A percentile compares a stretch with the other conserved stretches of the same genome.
Evolutionary conservation across 1,284 basidiomycete genomes (phyloP).

Genomic region (Caloboletus firmus): DNA sequence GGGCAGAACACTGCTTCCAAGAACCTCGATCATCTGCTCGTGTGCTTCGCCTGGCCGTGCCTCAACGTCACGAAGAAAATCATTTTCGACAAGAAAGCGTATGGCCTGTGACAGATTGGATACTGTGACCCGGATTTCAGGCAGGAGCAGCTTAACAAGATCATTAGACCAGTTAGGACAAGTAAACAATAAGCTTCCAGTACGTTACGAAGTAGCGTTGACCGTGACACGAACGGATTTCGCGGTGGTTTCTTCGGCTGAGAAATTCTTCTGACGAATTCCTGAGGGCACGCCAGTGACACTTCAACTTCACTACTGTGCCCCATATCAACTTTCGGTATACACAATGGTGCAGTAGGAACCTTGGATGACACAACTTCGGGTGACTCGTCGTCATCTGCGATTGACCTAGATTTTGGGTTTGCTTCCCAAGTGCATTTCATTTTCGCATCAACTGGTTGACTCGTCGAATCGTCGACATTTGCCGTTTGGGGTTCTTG

Average conservation of each 20-base stretch:
- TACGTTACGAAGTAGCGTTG: constrained; percentile 75
- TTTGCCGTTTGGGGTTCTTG: constrained; percentile 15
- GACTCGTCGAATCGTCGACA: not conserved
- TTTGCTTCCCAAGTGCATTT: constrained; percentile 3
- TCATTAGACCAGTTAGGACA: constrained; percentile 15
- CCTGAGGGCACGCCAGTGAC: not conserved
- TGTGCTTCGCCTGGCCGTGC: constrained; percentile 76
- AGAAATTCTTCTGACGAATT: constrained; percentile 31
- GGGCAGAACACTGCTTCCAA: constrained; percentile 33
- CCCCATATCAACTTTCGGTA: constrained; percentile 1
- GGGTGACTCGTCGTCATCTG: constrained; percentile 49
- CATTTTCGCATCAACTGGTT: not conserved
- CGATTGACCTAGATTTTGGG: constrained; percentile 6
- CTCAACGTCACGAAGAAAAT: constrained; percentile 86
- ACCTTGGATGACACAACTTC: constrained; percentile 64
- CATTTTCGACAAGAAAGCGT: constrained; percentile 89
- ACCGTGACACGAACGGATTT: constrained; percentile 69
- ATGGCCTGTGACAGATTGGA: constrained; percentile 94
- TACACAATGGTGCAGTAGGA: constrained; percentile 14
- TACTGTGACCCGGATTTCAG: constrained; percentile 87
- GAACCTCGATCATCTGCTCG: constrained; percentile 65
- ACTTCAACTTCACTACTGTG: not conserved
- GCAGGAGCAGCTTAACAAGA: constrained; percentile 66
- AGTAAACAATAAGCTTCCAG: constrained; percentile 5
- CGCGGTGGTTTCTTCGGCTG: constrained; percentile 55